Evolutionary conservation across 2,329 filamentous ascomycete species (phyloP).

Genomic region (Talaromyces sp.): DNA sequence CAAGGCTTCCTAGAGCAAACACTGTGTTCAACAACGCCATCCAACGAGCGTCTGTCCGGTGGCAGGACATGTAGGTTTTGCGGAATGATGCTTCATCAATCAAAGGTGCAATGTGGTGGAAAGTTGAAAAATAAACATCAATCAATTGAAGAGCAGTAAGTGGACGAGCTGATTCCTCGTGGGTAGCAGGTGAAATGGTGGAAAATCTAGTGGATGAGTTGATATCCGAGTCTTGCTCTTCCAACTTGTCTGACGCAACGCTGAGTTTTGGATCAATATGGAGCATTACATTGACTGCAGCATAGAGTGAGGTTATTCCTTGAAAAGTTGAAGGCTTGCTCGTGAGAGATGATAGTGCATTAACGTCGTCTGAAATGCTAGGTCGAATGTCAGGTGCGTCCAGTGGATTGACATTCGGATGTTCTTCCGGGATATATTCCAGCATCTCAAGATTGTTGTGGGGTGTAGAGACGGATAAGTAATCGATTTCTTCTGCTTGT

Average conservation of each 20-base stretch:
- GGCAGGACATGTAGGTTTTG: constrained; percentile 54
- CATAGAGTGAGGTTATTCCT: no score
- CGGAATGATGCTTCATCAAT: constrained; percentile 70
- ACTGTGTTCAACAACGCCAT: constrained; percentile 71
- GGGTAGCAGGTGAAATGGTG: no score
- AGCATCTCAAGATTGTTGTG: background rate
- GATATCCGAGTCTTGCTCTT: no score
- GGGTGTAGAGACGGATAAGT: background rate
- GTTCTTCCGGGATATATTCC: background rate
- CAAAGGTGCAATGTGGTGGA: constrained; percentile 70
- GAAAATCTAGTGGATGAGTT: no score
- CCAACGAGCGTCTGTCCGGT: constrained; percentile 65
- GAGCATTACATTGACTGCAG: no score
- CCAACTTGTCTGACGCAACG: no score
- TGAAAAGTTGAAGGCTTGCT: no score
- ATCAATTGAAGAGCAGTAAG: constrained; percentile 35
- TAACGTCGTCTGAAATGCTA: no score
- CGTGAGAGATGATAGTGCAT: no score
- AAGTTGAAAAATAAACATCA: constrained; percentile 71
- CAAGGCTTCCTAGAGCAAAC: constrained; percentile 70
- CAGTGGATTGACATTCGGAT: background rate
- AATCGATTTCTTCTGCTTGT: background rate
- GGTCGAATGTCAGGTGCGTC: background rate
- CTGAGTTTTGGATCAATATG: no score
- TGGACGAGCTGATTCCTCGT: no score